phyloP scores from a whole-genome alignment of 345 rosid genomes.

The Adansonia digitata region DNA sequence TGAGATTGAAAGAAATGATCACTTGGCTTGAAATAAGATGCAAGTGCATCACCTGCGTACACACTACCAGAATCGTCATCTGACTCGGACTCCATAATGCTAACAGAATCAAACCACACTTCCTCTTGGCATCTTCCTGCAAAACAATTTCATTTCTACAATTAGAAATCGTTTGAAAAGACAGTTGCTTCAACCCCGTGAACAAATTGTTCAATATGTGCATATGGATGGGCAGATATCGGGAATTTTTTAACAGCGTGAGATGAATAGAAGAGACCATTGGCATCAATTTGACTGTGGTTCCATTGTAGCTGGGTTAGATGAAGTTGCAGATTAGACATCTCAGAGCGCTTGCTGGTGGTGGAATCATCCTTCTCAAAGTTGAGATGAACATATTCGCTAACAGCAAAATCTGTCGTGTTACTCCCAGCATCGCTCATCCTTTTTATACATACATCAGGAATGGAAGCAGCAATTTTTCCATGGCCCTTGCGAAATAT shows the following conservation, averaged over 20 bases:
- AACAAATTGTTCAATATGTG: background rate
- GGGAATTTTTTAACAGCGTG: background rate
- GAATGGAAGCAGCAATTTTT: slow-evolving; percentile 35
- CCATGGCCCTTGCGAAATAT: slow-evolving; percentile 32
- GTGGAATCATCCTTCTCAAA: slow-evolving; percentile 46
- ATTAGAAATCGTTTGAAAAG: background rate
- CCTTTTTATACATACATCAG: slow-evolving; percentile 21
- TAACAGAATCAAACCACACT: slow-evolving; percentile 76
- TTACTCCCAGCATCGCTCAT: slow-evolving; percentile 26
- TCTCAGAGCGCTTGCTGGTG: slow-evolving; percentile 46
- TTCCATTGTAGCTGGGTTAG: slow-evolving; percentile 65
- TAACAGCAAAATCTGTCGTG: slow-evolving; percentile 38
- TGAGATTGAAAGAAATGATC: background rate
- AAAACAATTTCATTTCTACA: slow-evolving; percentile 1
- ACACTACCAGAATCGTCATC: slow-evolving; percentile 74
- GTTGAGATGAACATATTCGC: slow-evolving; percentile 48
- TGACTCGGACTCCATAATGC: slow-evolving; percentile 75
- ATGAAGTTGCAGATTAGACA: slow-evolving; percentile 43
- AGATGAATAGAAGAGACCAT: slow-evolving; percentile 28
- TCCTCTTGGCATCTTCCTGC: slow-evolving; percentile 66
- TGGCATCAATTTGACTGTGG: slow-evolving; percentile 38
- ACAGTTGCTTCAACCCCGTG: background rate
- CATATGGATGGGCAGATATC: background rate
- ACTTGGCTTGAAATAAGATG: background rate
- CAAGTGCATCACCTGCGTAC: slow-evolving; percentile 49